Evolutionary conservation across 2,329 filamentous ascomycete species (phyloP), one percentile per base, ranked within the genome.

Genomic region (Ploettnerulaceae sp.): DNA sequence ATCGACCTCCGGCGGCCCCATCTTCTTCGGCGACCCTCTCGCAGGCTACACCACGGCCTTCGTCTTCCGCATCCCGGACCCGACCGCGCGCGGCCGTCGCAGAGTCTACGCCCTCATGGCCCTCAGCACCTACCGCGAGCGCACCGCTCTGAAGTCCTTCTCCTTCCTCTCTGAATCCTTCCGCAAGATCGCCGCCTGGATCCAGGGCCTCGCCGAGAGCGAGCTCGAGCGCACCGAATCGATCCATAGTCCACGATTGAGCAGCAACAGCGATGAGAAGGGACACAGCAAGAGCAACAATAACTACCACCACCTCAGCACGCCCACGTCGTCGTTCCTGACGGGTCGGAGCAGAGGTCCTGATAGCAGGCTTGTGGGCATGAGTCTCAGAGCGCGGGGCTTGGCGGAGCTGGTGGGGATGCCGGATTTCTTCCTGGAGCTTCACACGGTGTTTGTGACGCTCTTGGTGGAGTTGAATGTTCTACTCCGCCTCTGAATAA

Each of bases 11-110:
- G 81, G 80, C 2, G 81, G 81, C 0, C 79, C 81, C 22, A 82
- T 85, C 43, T 83, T 85, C 62, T 84, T 85, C 49, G 81, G 81
- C 22, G 81, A 85, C 57, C 72, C 78, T 1, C 62, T 75, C 0
- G 75, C 80, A 1, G 81, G 81, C 22, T 84, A 83, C 64, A 85
- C 81, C 0, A 85, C 81, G 0, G 81, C 81, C 11, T 84, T 82
- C 63, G 81, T 84, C 53, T 85, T 85, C 59, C 80, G 81, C 20
- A 81, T 85, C 32, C 77, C 81, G 5, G 81, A 85, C 59, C 70
- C 82, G 26, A 80, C 82, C 53, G 81, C 81, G 11, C 77, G 81
- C 9, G 81, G 81, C 4, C 77, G 82, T 55, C 81, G 82, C 64
- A 75, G 81, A n/a, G 77, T 84, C 9, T 85, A 85, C 58, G 81